Evolutionary conservation across 495 filamentous ascomycete species (phyloP), one percentile per base, ranked within the genome.

Genomic region (Penicillium roqueforti): DNA sequence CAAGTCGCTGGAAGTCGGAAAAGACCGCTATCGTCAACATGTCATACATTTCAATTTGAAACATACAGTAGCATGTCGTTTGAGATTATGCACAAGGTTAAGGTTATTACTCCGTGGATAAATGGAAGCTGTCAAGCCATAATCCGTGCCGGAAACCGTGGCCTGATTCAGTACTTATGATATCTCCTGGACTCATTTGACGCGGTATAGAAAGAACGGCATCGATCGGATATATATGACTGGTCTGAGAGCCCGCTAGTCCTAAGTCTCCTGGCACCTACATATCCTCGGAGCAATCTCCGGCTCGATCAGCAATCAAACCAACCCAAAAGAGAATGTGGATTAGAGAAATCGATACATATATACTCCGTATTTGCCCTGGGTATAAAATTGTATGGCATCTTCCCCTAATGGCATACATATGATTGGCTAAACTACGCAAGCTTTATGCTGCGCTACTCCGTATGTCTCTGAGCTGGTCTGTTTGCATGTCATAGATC

Each of bases 301-400:
- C 23, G 36, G 36, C 11, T n/a, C 8, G 50, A 52, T 52, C 50
- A 52, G 9, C 50, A 52, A 32, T 19, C 38, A 43, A 44, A 43
- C 39, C 6, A 28, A 34, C 23, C 39, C 14, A 34, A 52, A 44
- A 10, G 25, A 16, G 36, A 50, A 22, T 32, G 32, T 26, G 29
- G 46, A 19, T 49, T 19, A 16, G 32, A 47, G 29, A 28, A 23
- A 36, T 25, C 20, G 32, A 29, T 31, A 36, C 32, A n/a, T 26
- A 16, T 10, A 11, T 31, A 10, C 28, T 29, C 28, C 9, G 13
- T 34, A n/a, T 32, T 13, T 44, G 40, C 18, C 39, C 10, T 25
- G 13, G 20, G 20, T 0, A 25, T 7, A 19, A 4, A 3, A 10
- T 28, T 32, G n/a, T 31, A 31, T 31, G 28, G 9, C 28, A 9